phyloP scores from a whole-genome alignment of 345 rosid genomes.

The Erodium maritimum region DNA sequence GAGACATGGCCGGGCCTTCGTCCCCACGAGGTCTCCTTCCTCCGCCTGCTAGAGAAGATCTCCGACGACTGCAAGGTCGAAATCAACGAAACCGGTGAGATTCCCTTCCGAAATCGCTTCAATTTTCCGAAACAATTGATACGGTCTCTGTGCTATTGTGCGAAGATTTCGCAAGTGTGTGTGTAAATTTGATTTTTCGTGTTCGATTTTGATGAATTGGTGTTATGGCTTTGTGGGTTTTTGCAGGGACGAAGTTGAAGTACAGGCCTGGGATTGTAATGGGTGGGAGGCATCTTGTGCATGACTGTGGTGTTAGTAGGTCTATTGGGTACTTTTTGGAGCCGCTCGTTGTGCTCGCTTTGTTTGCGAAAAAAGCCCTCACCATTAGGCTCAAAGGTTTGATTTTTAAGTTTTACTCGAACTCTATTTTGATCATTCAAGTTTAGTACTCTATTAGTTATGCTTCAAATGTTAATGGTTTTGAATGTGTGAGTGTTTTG shows the following conservation, averaged over 20 bases:
- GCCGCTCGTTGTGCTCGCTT: slow-evolving; percentile 64
- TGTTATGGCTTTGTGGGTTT: not conserved
- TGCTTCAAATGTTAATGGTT: too few species aligned
- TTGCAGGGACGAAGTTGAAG: slow-evolving; percentile 47
- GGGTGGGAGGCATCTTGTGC: slow-evolving; percentile 68
- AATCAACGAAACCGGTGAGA: slow-evolving; percentile 68
- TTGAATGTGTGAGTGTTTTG: too few species aligned
- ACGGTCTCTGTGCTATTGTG: too few species aligned
- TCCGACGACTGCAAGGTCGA: slow-evolving; percentile 58
- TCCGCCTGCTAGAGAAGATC: slow-evolving; percentile 61
- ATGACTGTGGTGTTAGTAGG: slow-evolving; percentile 61
- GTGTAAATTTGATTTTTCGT: too few species aligned
- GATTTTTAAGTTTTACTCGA: not conserved
- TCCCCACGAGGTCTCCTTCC: slow-evolving; percentile 64
- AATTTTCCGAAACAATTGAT: too few species aligned
- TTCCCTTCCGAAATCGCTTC: too few species aligned
- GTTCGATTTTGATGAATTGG: not conserved
- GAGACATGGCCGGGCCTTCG: slow-evolving; percentile 65
- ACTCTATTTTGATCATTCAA: too few species aligned
- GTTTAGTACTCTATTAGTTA: too few species aligned
- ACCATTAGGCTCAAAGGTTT: slow-evolving; percentile 67
- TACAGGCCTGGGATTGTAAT: slow-evolving; percentile 76
- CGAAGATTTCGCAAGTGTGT: too few species aligned
- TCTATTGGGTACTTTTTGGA: slow-evolving; percentile 81
- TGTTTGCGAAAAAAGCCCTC: slow-evolving; percentile 63